Base-by-base conservation (phyloP, 805 yeast genomes). In the Candida rishiriensis region DNA sequence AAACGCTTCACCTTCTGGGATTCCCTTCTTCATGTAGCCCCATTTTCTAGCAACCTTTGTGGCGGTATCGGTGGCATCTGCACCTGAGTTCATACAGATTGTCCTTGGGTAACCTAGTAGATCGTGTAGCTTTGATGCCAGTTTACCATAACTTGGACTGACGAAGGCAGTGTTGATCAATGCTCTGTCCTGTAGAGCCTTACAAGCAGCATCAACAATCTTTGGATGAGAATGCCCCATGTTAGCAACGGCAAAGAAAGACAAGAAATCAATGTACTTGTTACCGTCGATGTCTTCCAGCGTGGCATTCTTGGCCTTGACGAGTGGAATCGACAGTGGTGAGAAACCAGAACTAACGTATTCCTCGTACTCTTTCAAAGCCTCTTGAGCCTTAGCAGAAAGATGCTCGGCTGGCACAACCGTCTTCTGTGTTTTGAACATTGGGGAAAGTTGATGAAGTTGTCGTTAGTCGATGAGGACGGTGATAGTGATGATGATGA, bases 181-280 rank as follows among this genome's bases (percentile, higher is more conserved):
- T 3, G 59, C 48, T 18, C 56, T 44, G 8, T 47, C 46, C 28
- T 48, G 42, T 15, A 52, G 39, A 10, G 61, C 61, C 11, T 53
- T 49, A 30, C 52, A 48, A 12, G 57, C 49, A 3, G 64, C 64
- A 16, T 52, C 51, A 11, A 56, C 57, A 29, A 59, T 59, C 39
- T 56, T 57, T 3, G 64, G 62, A 41, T 59, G 61, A 4, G 52
- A 39, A 36, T 59, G 64, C 5, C 64, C 64, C 64, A 58, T 57
- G 41, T 59, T 59, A n/a, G 48, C 55, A 15, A 56, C 64, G 10
- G 61, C 62, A 47, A 55, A 59, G 46, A 58, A 53, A 2, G 60
- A 59, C 26, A 57, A 43, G 17, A 59, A 57, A 42, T 59, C 64
- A 26, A 59, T 51, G 42, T 59, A 59, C 33, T 52, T 51, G 35